Percentiles rank a stretch among this genome's conserved stretches.
Evolutionary conservation across 1,284 basidiomycete genomes (phyloP).

Genomic region (Coniferiporia sulphurascens): DNA sequence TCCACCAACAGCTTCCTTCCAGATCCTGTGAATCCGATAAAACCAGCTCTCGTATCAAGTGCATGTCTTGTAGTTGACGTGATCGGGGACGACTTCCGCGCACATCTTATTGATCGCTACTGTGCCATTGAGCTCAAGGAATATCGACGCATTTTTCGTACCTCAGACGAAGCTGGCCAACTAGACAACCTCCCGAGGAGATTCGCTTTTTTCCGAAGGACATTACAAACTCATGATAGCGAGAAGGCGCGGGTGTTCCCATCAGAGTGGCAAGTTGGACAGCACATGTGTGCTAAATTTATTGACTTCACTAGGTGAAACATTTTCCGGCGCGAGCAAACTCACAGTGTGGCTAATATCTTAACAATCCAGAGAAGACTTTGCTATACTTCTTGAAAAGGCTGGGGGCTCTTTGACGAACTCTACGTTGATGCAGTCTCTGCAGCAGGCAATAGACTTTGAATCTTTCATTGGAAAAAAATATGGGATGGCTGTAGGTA

Average conservation of each 20-base stretch:
- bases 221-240: constrained; percentile 85
- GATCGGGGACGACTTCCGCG: constrained; percentile 77
- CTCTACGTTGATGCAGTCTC: constrained; percentile 73
- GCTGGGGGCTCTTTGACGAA: constrained; percentile 71
- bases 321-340: background rate
- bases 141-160: constrained; percentile 93
- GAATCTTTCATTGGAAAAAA: constrained; percentile 76
- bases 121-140: constrained; percentile 89
- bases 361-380: constrained; percentile 52
- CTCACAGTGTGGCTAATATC: background rate
- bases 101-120: constrained; percentile 84
- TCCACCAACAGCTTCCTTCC: constrained; percentile 61
- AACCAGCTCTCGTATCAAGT: constrained; percentile 61
- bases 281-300: constrained; percentile 78
- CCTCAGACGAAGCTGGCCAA: constrained; percentile 90
- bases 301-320: constrained; percentile 78
- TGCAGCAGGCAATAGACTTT: constrained; percentile 85
- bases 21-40: constrained; percentile 65
- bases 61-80: constrained; percentile 85
- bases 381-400: constrained; percentile 62
- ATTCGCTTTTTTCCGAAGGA: constrained; percentile 94
- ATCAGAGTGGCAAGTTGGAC: constrained; percentile 75
- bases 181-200: constrained; percentile 92
- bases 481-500: constrained; percentile 69
- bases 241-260: constrained; percentile 85